Evolutionary conservation across 306 rosid species (phyloP).

Genomic region (Quercus rubra): DNA sequence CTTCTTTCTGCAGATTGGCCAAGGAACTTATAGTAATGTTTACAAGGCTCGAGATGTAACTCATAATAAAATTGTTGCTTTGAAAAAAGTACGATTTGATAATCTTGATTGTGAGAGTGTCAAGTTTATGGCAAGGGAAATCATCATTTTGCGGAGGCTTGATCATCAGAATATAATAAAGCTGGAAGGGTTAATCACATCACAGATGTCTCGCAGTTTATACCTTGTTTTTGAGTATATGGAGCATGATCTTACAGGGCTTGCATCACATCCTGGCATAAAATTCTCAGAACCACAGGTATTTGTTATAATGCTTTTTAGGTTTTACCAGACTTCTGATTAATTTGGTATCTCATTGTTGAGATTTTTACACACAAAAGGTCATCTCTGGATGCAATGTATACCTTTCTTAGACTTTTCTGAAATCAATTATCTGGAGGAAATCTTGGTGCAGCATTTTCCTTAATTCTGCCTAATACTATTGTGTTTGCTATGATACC

Average conservation of each 20-base stretch:
- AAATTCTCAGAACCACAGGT: conserved; percentile 94
- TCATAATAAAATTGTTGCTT: conserved; percentile 64
- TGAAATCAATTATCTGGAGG: neutral
- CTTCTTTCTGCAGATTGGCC: conserved; percentile 71
- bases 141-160: conserved; percentile 80
- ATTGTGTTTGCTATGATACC: neutral
- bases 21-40: conserved; percentile 93
- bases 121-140: conserved; percentile 96
- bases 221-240: conserved; percentile 91
- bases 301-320: conserved; percentile 8
- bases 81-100: conserved; percentile 89
- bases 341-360: neutral
- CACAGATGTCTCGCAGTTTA: conserved; percentile 71
- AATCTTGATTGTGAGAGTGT: conserved; percentile 86
- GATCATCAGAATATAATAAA: conserved; percentile 88
- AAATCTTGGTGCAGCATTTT: conserved; percentile 3
- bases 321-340: neutral
- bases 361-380: neutral
- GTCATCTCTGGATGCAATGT: neutral
- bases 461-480: conserved; percentile 6
- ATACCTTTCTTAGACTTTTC: neutral
- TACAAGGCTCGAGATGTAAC: conserved; percentile 82
- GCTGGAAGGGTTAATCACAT: conserved; percentile 84
- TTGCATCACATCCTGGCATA: conserved; percentile 58
- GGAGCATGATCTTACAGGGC: conserved; percentile 98